phyloP scores from a whole-genome alignment of 176 grass and related monocot species.

The Juncus effusus region DNA sequence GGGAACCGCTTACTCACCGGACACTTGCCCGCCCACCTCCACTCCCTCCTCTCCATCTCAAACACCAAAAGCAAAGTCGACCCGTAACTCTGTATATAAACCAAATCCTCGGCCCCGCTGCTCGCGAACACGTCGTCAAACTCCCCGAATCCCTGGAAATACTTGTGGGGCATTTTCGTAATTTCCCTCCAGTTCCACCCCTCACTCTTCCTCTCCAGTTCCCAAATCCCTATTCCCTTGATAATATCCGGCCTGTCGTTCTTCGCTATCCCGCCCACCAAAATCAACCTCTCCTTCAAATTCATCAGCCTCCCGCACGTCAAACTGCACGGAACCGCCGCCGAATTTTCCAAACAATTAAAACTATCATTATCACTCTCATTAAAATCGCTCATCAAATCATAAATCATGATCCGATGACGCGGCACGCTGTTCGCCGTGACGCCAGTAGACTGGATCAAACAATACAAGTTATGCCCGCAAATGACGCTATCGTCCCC shows the following conservation, averaged over 20 bases:
- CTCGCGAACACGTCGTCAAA: constrained; percentile 90
- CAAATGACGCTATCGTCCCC: constrained; percentile 90
- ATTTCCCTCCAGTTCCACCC: constrained; percentile 59
- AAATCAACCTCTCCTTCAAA: constrained; percentile 60
- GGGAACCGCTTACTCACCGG: constrained; percentile 87
- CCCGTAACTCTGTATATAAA: constrained; percentile 95
- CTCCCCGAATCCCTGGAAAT: constrained; percentile 94
- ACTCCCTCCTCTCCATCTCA: constrained; percentile 68
- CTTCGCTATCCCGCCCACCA: constrained; percentile 92
- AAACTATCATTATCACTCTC: background rate
- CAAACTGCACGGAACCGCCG: constrained; percentile 62
- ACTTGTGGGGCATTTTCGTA: constrained; percentile 79
- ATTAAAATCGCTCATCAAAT: constrained; percentile 23
- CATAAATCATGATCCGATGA: constrained; percentile 74
- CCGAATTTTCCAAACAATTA: constrained; percentile 26
- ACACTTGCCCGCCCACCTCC: constrained; percentile 78
- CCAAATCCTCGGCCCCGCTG: constrained; percentile 56
- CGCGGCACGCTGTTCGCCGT: constrained; percentile 54
- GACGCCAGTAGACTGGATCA: constrained; percentile 84
- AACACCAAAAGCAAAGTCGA: constrained; percentile 71
- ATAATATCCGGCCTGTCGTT: constrained; percentile 89
- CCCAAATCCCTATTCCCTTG: constrained; percentile 93
- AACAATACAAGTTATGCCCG: constrained; percentile 62
- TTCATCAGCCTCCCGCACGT: constrained; percentile 85
- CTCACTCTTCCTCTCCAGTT: constrained; percentile 52